phyloP scores from a whole-genome alignment of 2,329 filamentous ascomycete species.

The Ceratocystis colombiana region DNA sequence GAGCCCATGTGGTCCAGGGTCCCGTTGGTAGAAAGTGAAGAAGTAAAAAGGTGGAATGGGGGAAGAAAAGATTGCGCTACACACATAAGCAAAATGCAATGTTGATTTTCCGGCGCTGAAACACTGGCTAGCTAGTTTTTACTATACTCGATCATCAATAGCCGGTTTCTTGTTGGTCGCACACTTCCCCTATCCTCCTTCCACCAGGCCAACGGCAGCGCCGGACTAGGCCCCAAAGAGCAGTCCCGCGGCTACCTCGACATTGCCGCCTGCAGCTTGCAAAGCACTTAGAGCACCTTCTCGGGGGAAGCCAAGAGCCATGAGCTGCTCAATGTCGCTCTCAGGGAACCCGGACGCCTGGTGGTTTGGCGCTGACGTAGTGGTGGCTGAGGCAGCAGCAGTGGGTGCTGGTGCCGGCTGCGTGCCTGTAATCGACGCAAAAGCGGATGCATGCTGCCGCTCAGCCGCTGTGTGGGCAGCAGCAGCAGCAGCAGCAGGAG shows the following conservation, averaged over 20 bases:
- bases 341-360: slow-evolving; percentile 40
- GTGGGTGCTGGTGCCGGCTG: slow-evolving; percentile 28
- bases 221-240: slow-evolving; percentile 47
- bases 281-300: slow-evolving; percentile 70
- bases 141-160: not conserved
- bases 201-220: not conserved
- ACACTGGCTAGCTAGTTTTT: not conserved
- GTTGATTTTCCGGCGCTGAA: not conserved
- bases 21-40: not conserved
- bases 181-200: not conserved
- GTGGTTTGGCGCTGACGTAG: slow-evolving; percentile 28
- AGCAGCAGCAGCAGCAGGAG: slow-evolving; percentile 20
- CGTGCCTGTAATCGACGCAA: slow-evolving; percentile 25
- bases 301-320: slow-evolving; percentile 65
- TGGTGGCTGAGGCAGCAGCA: slow-evolving; percentile 13
- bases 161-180: not conserved
- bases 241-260: slow-evolving; percentile 77
- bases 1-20: too few relatives aligned
- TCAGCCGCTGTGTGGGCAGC: slow-evolving; percentile 14
- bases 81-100: not conserved
- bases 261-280: slow-evolving; percentile 71
- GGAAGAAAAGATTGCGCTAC: not conserved
- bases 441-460: slow-evolving; percentile 26
- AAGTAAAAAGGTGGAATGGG: too few relatives aligned
- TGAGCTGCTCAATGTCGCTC: slow-evolving; percentile 64